Evolutionary conservation across 2,329 filamentous ascomycete genomes (phyloP), one percentile per base, ranked within the genome.

Genomic region (Aspergillus sojae): DNA sequence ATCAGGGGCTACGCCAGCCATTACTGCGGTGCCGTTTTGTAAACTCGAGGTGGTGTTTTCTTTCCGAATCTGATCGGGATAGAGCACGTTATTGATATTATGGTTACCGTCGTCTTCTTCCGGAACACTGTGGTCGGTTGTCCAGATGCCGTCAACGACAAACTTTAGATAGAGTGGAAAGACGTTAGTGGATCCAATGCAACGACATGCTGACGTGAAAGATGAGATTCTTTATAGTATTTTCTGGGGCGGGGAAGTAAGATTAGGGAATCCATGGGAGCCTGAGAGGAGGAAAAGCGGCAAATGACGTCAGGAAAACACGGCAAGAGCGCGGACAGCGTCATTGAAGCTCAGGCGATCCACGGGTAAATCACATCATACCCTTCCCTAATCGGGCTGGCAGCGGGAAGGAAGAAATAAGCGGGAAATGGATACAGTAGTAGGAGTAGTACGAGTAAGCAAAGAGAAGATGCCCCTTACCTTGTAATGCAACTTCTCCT

Each of bases 31-130:
- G 30, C 65, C 66, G 65, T 67, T 65, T 57, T 62, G 65, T 60
- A 67, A 48, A 46, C 56, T 48, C 56, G 52, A 54, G 23, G 32
- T 39, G 14, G 58, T 45, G 30, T 62, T 43, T 48, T 64, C 50
- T 57, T 60, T 50, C 55, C 79, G 78, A 71, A 97, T 90, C 74
- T 92, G 86, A 67, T 93, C 87, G 62, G 91, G 88, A 46, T 87
- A 86, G 62, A 99, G 86, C 68, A 97, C 88, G 87, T 98, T 98
- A 86, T 98, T 98, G 72, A 93, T 84, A 85, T 94, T 97, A 73
- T 91, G 91, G 73, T 89, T 84, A 68, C 86, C 85, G 83, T 97
- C 94, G 74, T 88, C 87, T 81, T 97, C 94, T 80, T 91, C 89
- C 64, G 91, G 91, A 48, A 89, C 91, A 63, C 88, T 88, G 72